Percentiles rank a stretch among this genome's conserved stretches.
Conservation (phyloP, 805 yeast genomes). For the Pichia gijzeniarum region DNA sequence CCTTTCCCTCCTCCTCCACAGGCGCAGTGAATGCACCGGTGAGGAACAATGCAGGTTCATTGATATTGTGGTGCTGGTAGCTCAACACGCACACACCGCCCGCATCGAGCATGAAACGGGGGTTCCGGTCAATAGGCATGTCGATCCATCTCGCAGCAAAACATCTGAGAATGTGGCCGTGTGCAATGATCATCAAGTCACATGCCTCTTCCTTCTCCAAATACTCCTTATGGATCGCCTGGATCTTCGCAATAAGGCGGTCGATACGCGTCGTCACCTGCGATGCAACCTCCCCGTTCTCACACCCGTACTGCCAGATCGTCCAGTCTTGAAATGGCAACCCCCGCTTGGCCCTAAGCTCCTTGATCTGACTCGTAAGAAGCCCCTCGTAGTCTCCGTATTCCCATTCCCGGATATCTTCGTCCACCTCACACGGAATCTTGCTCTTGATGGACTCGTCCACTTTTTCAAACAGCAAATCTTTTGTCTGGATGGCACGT, state of each 20-base stretch:
- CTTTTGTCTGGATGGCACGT: slow-evolving; percentile 72
- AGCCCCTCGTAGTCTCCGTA: slow-evolving; percentile 95
- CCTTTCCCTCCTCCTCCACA: slow-evolving; percentile 46
- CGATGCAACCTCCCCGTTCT: slow-evolving; percentile 69
- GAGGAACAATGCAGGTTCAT: slow-evolving; percentile 81
- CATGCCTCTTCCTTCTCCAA: slow-evolving; percentile 46
- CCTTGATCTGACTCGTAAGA: slow-evolving; percentile 58
- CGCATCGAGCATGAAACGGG: slow-evolving; percentile 82
- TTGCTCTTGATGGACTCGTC: slow-evolving; percentile 36
- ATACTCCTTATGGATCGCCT: slow-evolving; percentile 50
- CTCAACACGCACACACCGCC: slow-evolving; percentile 93
- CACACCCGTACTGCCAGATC: slow-evolving; percentile 93
- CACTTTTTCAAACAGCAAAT: slow-evolving; percentile 49
- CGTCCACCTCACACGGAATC: slow-evolving; percentile 45
- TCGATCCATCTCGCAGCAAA: slow-evolving; percentile 86
- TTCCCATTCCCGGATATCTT: slow-evolving; percentile 89
- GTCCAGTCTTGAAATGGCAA: slow-evolving; percentile 52
- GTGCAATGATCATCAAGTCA: slow-evolving; percentile 82
- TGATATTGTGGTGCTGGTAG: slow-evolving; percentile 76
- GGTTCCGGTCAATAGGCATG: slow-evolving; percentile 52
- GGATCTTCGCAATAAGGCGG: slow-evolving; percentile 57
- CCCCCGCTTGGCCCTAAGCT: slow-evolving; percentile 53
- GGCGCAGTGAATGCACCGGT: slow-evolving; percentile 82
- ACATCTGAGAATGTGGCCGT: slow-evolving; percentile 88
- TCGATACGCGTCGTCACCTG: slow-evolving; percentile 72